Evolutionary conservation across 106 monocot genomes (phyloP).

Genomic region (Hemerocallis citrina): DNA sequence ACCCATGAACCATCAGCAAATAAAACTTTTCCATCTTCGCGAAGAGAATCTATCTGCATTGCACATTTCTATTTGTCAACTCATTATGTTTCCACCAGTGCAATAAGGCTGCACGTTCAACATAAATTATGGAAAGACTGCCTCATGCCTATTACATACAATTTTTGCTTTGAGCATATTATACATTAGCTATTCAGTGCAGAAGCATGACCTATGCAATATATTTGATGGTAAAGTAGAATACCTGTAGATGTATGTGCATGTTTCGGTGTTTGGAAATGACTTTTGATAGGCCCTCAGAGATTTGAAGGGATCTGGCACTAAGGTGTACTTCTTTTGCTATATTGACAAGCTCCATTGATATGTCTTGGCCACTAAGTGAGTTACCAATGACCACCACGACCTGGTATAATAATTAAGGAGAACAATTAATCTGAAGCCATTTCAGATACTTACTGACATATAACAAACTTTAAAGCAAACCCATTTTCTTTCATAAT

Average conservation of each 20-base stretch:
- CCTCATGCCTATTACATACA: background rate
- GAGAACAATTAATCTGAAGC: background rate
- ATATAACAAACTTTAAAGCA: too few species aligned
- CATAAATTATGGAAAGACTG: background rate
- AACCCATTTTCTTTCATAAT: background rate
- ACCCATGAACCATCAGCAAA: conserved; percentile 41
- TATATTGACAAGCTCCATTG: conserved; percentile 39
- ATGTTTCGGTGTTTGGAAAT: conserved; percentile 33
- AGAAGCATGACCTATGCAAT: background rate
- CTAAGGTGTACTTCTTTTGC: conserved; percentile 56
- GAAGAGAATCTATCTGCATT: conserved; percentile 38
- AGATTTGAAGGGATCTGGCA: conserved; percentile 40
- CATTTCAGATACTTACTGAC: background rate
- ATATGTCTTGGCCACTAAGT: conserved; percentile 60
- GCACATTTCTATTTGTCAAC: background rate
- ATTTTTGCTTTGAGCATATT: background rate
- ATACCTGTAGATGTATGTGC: conserved; percentile 38
- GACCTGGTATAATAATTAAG: conserved; percentile 15
- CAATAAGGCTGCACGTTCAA: too few species aligned
- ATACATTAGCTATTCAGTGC: too few species aligned
- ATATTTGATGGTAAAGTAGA: background rate
- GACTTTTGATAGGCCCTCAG: conserved; percentile 35
- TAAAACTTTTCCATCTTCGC: conserved; percentile 44
- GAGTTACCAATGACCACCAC: conserved; percentile 54
- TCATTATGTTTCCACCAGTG: background rate